Evolutionary conservation across 306 rosid species (phyloP).

Genomic region (Dalbergia cochinchinensis): DNA sequence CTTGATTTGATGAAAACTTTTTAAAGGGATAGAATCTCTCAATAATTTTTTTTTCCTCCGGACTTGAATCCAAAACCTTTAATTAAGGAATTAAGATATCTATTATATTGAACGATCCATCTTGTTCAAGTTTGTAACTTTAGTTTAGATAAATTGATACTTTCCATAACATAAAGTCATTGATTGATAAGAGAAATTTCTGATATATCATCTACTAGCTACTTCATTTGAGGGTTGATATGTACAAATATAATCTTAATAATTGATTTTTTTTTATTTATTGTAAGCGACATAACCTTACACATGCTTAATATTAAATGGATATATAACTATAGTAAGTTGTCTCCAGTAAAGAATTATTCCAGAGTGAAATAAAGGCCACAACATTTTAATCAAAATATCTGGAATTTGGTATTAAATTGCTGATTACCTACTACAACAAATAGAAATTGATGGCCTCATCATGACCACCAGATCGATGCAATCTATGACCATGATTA

Average conservation of each 20-base stretch:
- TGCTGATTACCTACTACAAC: constrained; percentile 43
- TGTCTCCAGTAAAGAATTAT: background rate
- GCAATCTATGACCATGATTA: constrained; percentile 46
- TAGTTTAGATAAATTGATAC: constrained; percentile 20
- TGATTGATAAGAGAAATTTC: constrained; percentile 18
- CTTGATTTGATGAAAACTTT: too few species aligned
- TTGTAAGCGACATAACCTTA: background rate
- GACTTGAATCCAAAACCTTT: too few species aligned
- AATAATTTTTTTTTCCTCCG: too few species aligned
- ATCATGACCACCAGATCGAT: constrained; percentile 71
- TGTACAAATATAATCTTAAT: background rate
- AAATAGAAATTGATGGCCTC: constrained; percentile 47
- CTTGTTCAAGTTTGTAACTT: background rate
- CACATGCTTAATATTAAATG: background rate
- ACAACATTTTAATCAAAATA: constrained; percentile 8
- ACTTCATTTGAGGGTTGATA: background rate
- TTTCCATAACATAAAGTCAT: constrained; percentile 3
- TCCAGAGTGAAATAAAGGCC: constrained; percentile 39
- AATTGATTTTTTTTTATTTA: background rate
- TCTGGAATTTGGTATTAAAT: background rate
- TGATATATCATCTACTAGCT: background rate
- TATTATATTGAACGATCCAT: too few species aligned
- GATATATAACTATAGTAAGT: too few species aligned
- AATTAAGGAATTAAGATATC: too few species aligned
- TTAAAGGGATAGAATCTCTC: too few species aligned